These are phyloP conservation scores for Aspergillus arachidicola DNA, from an alignment of 2,329 filamentous ascomycete species.

Conservation along the genomic window DNA sequence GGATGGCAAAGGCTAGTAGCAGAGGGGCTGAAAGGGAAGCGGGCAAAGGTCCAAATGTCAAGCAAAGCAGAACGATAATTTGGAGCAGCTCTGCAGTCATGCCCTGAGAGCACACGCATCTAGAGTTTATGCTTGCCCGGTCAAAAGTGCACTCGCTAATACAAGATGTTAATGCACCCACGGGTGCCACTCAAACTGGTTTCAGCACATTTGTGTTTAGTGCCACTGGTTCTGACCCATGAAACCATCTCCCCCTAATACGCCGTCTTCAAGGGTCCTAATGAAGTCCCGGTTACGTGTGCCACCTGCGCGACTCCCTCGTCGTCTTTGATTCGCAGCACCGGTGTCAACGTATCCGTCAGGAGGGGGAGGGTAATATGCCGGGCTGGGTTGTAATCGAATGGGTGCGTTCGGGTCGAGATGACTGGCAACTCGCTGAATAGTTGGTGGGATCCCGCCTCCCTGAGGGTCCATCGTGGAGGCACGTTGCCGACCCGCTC, in stretches of 20 bases:
- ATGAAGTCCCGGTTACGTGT: conserved; percentile 81
- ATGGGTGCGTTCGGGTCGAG: conserved; percentile 94
- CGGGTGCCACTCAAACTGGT: conserved; percentile 8
- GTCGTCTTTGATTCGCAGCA: conserved; percentile 67
- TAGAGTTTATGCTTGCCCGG: conserved; percentile 19
- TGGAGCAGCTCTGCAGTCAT: conserved; percentile 19
- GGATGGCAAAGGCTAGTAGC: conserved; percentile 4
- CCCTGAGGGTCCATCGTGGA: conserved; percentile 96
- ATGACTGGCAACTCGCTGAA: conserved; percentile 94
- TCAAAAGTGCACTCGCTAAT: conserved; percentile 16
- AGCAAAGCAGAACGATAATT: conserved; percentile 16
- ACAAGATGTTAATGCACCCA: conserved; percentile 17
- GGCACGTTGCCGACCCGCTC: conserved; percentile 81
- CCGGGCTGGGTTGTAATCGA: conserved; percentile 88
- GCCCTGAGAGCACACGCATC: conserved; percentile 16
- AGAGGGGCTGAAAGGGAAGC: conserved; percentile 14
- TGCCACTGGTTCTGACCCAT: conserved; percentile 77
- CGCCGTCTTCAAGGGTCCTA: conserved; percentile 89
- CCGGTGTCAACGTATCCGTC: conserved; percentile 75
- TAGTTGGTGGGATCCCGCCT: conserved; percentile 85
- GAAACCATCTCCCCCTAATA: conserved; percentile 82
- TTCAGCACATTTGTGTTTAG: conserved; percentile 38
- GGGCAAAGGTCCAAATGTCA: conserved; percentile 22
- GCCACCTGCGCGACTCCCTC: conserved; percentile 69
- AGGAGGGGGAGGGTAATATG: conserved; percentile 91